These are phyloP conservation scores for Plasmodium billcollinsi DNA, from an alignment of 169 alveolate genomes.

Conservation along the genomic window DNA sequence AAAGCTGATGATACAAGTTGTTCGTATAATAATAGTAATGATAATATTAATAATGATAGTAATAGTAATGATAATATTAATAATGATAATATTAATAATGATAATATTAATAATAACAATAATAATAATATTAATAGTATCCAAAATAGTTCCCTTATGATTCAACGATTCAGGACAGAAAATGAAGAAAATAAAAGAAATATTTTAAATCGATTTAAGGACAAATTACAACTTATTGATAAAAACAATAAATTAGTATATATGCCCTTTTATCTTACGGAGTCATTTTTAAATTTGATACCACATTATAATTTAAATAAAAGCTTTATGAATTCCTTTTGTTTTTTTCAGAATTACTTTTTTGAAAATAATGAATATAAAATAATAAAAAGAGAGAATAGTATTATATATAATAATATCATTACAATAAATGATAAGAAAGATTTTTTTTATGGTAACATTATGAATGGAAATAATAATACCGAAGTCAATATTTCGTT, in stretches of 20 bases:
- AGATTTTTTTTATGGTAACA: background rate
- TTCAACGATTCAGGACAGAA: background rate
- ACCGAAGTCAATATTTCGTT: conserved; percentile 11
- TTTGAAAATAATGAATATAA: conserved; percentile 36
- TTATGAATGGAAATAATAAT: background rate
- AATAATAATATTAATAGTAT: background rate
- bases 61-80: background rate
- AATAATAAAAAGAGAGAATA: conserved; percentile 37
- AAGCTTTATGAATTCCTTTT: conserved; percentile 32
- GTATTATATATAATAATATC: conserved; percentile 28
- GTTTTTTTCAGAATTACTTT: conserved; percentile 58
- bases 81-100: background rate
- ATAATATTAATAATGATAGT: background rate
- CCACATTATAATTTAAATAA: conserved; percentile 4
- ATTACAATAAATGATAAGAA: conserved; percentile 7
- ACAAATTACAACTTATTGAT: conserved; percentile 40
- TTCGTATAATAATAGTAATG: background rate
- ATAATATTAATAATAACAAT: background rate
- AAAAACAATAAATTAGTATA: conserved; percentile 61
- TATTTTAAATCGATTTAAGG: conserved; percentile 27
- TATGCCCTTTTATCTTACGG: conserved; percentile 52
- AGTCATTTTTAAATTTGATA: conserved; percentile 18
- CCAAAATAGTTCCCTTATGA: too few species aligned
- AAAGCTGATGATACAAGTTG: background rate
- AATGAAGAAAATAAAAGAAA: conserved; percentile 2